These are phyloP conservation scores for Tricholomella constricta DNA, from an alignment of 768 basidiomycete species.

Conservation along the genomic window DNA sequence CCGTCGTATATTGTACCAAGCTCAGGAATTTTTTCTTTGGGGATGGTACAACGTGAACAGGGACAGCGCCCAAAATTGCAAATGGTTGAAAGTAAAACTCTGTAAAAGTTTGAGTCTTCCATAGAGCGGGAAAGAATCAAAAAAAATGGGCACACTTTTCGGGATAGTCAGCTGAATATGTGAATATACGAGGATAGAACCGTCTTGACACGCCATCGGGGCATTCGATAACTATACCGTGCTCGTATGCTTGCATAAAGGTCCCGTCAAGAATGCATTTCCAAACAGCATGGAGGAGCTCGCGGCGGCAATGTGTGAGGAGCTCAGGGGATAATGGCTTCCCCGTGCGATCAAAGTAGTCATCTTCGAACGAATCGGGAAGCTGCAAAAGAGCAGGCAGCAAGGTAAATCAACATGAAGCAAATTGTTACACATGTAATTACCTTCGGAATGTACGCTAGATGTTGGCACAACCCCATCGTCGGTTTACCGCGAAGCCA, in stretches of 20 bases:
- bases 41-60: not conserved
- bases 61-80: not conserved
- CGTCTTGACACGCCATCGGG: constrained; percentile 24
- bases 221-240: constrained; percentile 32
- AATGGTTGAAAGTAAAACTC: not conserved
- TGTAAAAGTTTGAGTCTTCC: not conserved
- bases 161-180: constrained; percentile 35
- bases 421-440: not conserved
- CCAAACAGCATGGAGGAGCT: constrained; percentile 30
- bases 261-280: constrained; percentile 24
- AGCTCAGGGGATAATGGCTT: not conserved
- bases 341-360: not conserved
- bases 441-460: constrained; percentile 31
- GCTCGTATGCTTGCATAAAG: constrained; percentile 25
- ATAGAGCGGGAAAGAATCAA: too few relatives aligned
- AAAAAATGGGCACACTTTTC: constrained; percentile 26
- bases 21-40: not conserved
- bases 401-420: not conserved
- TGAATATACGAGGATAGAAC: constrained; percentile 29
- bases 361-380: constrained; percentile 2
- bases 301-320: constrained; percentile 28
- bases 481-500: constrained; percentile 27
- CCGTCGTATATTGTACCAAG: not conserved
- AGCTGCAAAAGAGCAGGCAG: not conserved
- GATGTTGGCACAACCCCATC: constrained; percentile 21